Conservation (phyloP, 768 basidiomycete genomes). For the Vararia minispora region DNA sequence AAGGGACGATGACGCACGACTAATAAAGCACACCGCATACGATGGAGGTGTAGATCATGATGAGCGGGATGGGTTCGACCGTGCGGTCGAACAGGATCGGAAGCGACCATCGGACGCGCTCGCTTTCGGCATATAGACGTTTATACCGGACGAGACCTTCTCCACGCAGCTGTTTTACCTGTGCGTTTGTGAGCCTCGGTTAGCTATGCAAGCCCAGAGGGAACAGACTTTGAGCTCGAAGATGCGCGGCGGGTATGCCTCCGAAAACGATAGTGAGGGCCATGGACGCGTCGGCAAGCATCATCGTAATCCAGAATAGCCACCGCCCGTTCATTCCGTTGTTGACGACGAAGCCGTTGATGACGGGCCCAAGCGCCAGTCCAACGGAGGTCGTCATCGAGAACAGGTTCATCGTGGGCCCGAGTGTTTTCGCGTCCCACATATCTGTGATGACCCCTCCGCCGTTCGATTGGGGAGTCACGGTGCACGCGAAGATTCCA, state of each 20-base stretch:
- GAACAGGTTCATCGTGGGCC: slow-evolving; percentile 14
- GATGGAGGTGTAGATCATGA: slow-evolving; percentile 50
- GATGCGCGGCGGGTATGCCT: slow-evolving; percentile 14
- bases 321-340: slow-evolving; percentile 15
- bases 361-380: slow-evolving; percentile 17
- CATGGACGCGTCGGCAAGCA: slow-evolving; percentile 11
- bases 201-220: background rate
- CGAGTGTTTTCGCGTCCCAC: slow-evolving; percentile 15
- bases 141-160: background rate
- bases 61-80: slow-evolving; percentile 51
- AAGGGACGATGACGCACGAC: too few species aligned
- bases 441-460: slow-evolving; percentile 18
- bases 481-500: slow-evolving; percentile 14
- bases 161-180: slow-evolving; percentile 3
- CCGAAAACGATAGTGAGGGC: slow-evolving; percentile 10
- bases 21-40: slow-evolving; percentile 51
- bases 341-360: slow-evolving; percentile 12
- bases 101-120: background rate
- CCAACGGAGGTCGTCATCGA: slow-evolving; percentile 15
- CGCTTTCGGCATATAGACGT: slow-evolving; percentile 3
- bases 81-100: slow-evolving; percentile 35
- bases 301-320: slow-evolving; percentile 18
- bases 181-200: background rate
- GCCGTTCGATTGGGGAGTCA: slow-evolving; percentile 16
- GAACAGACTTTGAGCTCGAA: slow-evolving; percentile 5